Evolutionary conservation across 2,329 filamentous ascomycete species (phyloP).

Genomic region (Neodidymelliopsis sp.): DNA sequence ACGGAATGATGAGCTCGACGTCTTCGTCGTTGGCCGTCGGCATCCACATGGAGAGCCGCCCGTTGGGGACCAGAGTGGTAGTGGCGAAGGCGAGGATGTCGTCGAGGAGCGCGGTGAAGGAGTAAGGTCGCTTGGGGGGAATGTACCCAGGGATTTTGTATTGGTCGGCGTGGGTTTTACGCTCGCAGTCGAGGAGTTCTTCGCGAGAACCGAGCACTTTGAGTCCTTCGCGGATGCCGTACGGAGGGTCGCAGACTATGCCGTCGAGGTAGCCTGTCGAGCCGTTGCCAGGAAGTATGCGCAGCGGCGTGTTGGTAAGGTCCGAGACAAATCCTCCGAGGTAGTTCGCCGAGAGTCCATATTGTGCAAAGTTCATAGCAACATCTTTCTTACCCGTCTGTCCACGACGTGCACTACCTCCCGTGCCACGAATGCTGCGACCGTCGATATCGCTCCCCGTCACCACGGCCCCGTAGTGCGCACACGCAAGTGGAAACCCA

Average conservation of each 20-base stretch:
- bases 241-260: slow-evolving; percentile 94
- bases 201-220: slow-evolving; percentile 84
- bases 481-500: slow-evolving; percentile 87
- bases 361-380: slow-evolving; percentile 83
- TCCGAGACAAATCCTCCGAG: slow-evolving; percentile 86
- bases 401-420: slow-evolving; percentile 52
- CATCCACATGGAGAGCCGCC: slow-evolving; percentile 95
- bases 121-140: slow-evolving; percentile 89
- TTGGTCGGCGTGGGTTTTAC: slow-evolving; percentile 35
- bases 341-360: slow-evolving; percentile 70
- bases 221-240: slow-evolving; percentile 90
- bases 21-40: slow-evolving; percentile 73
- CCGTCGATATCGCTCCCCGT: slow-evolving; percentile 95
- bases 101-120: slow-evolving; percentile 87
- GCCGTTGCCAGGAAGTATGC: slow-evolving; percentile 20
- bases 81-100: slow-evolving; percentile 87
- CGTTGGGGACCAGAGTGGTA: slow-evolving; percentile 76
- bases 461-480: slow-evolving; percentile 84
- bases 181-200: slow-evolving; percentile 32
- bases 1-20: slow-evolving; percentile 77
- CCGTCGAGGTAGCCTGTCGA: slow-evolving; percentile 73
- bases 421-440: slow-evolving; percentile 79
- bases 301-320: slow-evolving; percentile 83
- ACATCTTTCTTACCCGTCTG: slow-evolving; percentile 57
- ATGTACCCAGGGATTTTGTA: slow-evolving; percentile 66